A percentile compares a stretch with the other conserved stretches of the same genome.
phyloP scores from a whole-genome alignment of 495 filamentous ascomycete species.

The Acidomyces sp. region DNA sequence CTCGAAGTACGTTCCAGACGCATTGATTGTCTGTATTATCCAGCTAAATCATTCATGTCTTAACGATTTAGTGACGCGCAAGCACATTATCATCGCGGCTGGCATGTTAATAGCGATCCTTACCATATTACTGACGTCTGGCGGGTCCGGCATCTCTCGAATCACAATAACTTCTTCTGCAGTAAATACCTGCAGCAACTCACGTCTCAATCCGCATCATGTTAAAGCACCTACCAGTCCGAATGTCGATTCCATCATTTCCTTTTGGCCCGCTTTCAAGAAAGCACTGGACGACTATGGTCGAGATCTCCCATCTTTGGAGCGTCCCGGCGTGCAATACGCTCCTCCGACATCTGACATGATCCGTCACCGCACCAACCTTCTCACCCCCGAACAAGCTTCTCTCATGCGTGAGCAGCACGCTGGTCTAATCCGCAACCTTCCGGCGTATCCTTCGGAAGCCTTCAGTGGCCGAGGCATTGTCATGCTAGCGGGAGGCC shows the following conservation, averaged over 20 bases:
- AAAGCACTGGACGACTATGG: not conserved
- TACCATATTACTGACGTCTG: too few species aligned
- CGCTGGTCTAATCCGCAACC: not conserved
- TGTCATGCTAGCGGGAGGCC: slow-evolving; percentile 8
- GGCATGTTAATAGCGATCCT: too few species aligned
- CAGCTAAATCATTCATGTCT: too few species aligned
- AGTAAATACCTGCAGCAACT: not conserved
- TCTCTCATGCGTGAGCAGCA: slow-evolving; percentile 1
- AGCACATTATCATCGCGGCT: too few species aligned
- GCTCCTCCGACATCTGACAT: not conserved
- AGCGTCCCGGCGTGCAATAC: not conserved
- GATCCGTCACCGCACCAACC: not conserved
- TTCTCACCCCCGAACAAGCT: slow-evolving; percentile 1
- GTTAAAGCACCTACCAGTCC: slow-evolving; percentile 1
- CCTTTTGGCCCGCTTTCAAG: slow-evolving; percentile 5
- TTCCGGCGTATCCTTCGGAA: slow-evolving; percentile 2
- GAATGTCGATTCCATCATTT: not conserved
- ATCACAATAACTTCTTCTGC: not conserved
- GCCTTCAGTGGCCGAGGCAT: slow-evolving; percentile 6
- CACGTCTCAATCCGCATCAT: not conserved
- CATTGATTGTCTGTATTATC: too few species aligned
- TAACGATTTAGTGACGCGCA: too few species aligned
- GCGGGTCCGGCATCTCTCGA: not conserved
- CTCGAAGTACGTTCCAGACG: too few species aligned
- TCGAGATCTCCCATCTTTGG: not conserved